Conservation (phyloP, 495 filamentous ascomycete genomes). For the Trichocladium uniseriatum region DNA sequence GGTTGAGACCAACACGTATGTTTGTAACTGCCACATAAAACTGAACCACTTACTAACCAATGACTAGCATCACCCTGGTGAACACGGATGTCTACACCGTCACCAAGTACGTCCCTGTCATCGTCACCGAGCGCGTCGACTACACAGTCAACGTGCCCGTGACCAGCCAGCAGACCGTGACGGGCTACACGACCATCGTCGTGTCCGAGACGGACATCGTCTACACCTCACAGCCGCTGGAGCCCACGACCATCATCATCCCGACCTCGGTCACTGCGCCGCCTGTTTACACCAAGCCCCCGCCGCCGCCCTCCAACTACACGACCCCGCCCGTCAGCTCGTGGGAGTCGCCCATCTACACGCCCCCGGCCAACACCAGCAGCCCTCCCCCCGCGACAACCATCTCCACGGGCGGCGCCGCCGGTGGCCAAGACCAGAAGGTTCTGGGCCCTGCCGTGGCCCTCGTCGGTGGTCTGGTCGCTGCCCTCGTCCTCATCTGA, state of each 20-base stretch:
- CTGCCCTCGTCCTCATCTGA: slow-evolving; percentile 31
- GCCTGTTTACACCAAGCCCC: not conserved
- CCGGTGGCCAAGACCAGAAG: slow-evolving; percentile 10
- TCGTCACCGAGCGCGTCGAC: slow-evolving; percentile 16
- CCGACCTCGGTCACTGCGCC: slow-evolving; percentile 21
- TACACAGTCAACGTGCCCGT: slow-evolving; percentile 6
- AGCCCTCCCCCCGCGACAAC: slow-evolving; percentile 2
- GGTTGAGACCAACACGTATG: slow-evolving; percentile 36
- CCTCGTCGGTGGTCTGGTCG: slow-evolving; percentile 29
- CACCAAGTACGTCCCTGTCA: slow-evolving; percentile 17
- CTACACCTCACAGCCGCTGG: slow-evolving; percentile 10
- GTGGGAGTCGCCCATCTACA: slow-evolving; percentile 5
- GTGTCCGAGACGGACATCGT: slow-evolving; percentile 16
- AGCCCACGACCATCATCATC: slow-evolving; percentile 21
- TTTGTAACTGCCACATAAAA: not conserved
- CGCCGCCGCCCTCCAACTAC: not conserved
- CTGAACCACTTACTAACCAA: not conserved
- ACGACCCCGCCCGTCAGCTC: not conserved
- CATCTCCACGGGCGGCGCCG: slow-evolving; percentile 4
- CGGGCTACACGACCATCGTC: slow-evolving; percentile 23
- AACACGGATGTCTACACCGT: slow-evolving; percentile 23
- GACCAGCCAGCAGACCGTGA: slow-evolving; percentile 14
- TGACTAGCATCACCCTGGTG: slow-evolving; percentile 27
- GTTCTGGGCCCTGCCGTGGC: slow-evolving; percentile 23
- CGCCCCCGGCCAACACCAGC: slow-evolving; percentile 8